phyloP scores from a whole-genome alignment of 2,329 filamentous ascomycete species.

The Fusarium luffae region DNA sequence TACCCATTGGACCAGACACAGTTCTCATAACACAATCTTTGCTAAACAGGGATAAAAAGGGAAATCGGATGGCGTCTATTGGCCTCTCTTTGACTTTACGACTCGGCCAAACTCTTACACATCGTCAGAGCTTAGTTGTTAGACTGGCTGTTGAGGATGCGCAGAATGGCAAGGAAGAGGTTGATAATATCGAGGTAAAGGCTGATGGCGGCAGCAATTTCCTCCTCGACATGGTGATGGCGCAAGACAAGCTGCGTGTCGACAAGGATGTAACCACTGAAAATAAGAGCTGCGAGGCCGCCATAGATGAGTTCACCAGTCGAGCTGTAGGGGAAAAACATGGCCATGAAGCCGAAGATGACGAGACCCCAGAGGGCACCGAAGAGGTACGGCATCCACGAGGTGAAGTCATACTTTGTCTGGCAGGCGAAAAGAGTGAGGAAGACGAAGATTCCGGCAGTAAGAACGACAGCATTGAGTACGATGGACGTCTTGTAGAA shows the following conservation, averaged over 20 bases:
- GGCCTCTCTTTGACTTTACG: neutral
- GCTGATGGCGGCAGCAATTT: constrained; percentile 94
- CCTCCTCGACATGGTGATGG: constrained; percentile 97
- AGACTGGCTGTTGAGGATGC: constrained; percentile 95
- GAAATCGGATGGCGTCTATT: neutral
- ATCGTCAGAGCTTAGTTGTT: constrained; percentile 72
- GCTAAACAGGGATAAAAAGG: neutral
- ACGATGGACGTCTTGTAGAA: constrained; percentile 89
- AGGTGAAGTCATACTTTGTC: constrained; percentile 97
- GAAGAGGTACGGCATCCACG: constrained; percentile 95
- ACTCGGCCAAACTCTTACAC: neutral
- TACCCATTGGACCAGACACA: neutral
- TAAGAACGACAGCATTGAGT: constrained; percentile 89
- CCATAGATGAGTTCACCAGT: constrained; percentile 89
- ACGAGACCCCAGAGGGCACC: constrained; percentile 90
- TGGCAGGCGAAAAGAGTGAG: constrained; percentile 93
- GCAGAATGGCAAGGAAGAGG: constrained; percentile 92
- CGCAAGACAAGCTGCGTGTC: constrained; percentile 96
- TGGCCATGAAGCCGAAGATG: constrained; percentile 91
- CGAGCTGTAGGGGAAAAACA: constrained; percentile 87
- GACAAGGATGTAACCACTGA: constrained; percentile 93
- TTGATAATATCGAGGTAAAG: constrained; percentile 98
- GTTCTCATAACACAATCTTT: constrained; percentile 9
- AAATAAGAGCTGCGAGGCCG: constrained; percentile 83
- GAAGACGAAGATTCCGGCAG: constrained; percentile 82